Conservation (phyloP, 306 rosid genomes). For the Vigna hirtella region DNA sequence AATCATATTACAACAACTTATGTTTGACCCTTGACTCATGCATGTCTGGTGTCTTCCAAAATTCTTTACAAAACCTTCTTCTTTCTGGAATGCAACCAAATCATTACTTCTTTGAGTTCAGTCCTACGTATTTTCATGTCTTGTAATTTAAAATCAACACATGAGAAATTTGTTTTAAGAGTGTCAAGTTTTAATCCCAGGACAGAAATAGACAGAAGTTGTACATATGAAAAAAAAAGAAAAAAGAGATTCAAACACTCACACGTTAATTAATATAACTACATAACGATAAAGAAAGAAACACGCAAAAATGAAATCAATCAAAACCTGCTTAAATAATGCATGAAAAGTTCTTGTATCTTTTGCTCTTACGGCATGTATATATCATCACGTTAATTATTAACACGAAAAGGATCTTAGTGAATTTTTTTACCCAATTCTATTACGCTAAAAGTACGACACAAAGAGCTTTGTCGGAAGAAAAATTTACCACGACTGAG, state of each 20-base stretch:
- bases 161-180: background rate
- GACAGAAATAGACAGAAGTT: background rate
- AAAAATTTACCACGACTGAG: slow-evolving; percentile 43
- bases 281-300: background rate
- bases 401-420: background rate
- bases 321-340: background rate
- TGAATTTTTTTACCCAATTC: background rate
- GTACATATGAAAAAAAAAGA: background rate
- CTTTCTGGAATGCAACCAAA: background rate
- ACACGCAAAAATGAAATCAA: background rate
- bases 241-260: background rate
- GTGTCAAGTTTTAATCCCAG: background rate
- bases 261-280: background rate
- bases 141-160: background rate
- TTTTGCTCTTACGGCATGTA: background rate
- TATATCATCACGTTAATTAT: background rate
- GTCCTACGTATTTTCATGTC: background rate
- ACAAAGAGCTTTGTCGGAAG: slow-evolving; percentile 50
- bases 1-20: slow-evolving; percentile 33
- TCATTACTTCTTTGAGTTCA: background rate
- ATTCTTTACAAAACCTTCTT: background rate
- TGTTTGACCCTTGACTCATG: slow-evolving; percentile 46
- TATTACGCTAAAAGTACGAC: slow-evolving; percentile 28
- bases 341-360: background rate
- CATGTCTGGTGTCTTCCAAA: slow-evolving; percentile 4